A percentile compares a stretch with the other conserved stretches of the same genome.
Conservation (phyloP, 78 protist species). For the Dictyostelium discoideum region DNA sequence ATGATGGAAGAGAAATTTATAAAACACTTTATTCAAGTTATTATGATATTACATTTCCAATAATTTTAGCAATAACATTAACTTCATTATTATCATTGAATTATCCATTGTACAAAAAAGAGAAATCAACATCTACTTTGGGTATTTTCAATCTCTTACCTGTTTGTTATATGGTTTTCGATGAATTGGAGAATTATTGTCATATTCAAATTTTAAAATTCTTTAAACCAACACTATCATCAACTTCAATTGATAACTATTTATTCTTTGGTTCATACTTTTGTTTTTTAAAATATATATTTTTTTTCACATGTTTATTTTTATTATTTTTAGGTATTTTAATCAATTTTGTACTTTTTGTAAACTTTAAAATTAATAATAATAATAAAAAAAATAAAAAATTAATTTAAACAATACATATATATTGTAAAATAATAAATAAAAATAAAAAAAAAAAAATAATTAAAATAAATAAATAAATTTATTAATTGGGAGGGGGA, state of each 20-base stretch:
- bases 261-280: background rate
- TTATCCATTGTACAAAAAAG: background rate
- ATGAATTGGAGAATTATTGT: constrained; percentile 5
- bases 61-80: background rate
- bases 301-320: background rate
- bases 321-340: background rate
- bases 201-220: background rate
- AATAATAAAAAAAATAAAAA: no score
- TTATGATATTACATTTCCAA: background rate
- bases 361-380: background rate
- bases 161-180: background rate
- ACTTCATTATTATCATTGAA: background rate
- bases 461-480: no score
- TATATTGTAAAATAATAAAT: no score
- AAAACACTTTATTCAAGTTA: background rate
- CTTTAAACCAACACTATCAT: background rate
- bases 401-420: no score
- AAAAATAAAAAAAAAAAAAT: no score
- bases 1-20: background rate
- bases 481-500: no score
- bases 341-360: no score
- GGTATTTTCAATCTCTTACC: background rate
- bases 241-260: background rate
- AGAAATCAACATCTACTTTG: background rate
- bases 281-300: background rate